A percentile compares a stretch with the other conserved stretches of the same genome.
Evolutionary conservation across 2,329 filamentous ascomycete species (phyloP).

Genomic region (Knufia fluminis): DNA sequence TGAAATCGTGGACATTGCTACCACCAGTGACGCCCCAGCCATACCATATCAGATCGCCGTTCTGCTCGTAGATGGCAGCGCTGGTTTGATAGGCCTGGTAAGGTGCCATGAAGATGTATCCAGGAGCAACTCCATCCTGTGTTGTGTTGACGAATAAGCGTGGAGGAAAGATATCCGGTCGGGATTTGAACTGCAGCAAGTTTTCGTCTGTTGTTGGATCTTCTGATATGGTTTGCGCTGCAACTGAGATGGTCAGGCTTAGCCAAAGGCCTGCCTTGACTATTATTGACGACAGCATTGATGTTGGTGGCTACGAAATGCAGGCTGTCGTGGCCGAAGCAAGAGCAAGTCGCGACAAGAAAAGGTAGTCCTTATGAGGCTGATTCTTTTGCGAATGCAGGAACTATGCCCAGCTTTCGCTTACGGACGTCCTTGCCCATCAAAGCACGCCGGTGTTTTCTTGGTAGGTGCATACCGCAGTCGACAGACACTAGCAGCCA

Average conservation of each 20-base stretch:
- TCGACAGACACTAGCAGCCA: too few species aligned
- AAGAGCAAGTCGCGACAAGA: neutral
- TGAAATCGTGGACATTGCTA: constrained; percentile 40
- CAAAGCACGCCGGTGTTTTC: too few species aligned
- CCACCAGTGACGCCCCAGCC: constrained; percentile 41
- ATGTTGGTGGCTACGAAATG: too few species aligned
- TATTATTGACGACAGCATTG: neutral
- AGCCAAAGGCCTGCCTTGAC: neutral
- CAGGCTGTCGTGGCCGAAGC: neutral
- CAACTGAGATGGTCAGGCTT: neutral
- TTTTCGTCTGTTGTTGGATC: constrained; percentile 2
- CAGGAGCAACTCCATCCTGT: constrained; percentile 31
- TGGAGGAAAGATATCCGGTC: constrained; percentile 33
- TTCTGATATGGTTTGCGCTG: neutral
- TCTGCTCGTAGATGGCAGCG: constrained; percentile 44
- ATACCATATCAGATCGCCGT: constrained; percentile 43
- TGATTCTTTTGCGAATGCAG: too few species aligned
- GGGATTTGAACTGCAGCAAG: constrained; percentile 20
- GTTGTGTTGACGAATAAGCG: constrained; percentile 26
- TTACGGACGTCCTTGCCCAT: too few species aligned
- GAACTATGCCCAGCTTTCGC: too few species aligned
- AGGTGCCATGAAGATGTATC: constrained; percentile 44
- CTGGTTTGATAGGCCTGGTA: constrained; percentile 42
- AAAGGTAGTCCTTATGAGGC: neutral
- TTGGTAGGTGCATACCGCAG: too few species aligned